These are phyloP conservation scores for Xylaria nigripes DNA, from an alignment of 495 filamentous ascomycete species.

Conservation along the genomic window DNA sequence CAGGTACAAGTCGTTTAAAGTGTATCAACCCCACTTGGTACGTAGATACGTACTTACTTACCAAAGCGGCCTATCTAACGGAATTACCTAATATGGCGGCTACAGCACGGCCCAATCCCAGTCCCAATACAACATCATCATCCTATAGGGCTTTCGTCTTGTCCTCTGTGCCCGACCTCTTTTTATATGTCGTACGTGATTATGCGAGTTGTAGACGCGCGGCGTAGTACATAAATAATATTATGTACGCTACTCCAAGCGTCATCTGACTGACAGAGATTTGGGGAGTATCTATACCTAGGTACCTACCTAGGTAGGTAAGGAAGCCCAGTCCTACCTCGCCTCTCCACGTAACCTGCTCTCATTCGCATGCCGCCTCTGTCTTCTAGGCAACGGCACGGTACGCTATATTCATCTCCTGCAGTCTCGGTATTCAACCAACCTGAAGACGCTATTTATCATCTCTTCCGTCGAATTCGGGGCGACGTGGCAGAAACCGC, in stretches of 20 bases:
- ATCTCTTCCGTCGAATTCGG: neutral
- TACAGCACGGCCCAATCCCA: constrained; percentile 9
- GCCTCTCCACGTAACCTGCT: constrained; percentile 6
- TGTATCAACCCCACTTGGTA: neutral
- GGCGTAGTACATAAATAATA: constrained; percentile 11
- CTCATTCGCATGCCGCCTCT: constrained; percentile 4
- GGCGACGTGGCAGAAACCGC: constrained; percentile 1
- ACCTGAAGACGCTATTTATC: neutral
- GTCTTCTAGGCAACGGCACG: neutral
- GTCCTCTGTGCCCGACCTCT: constrained; percentile 4
- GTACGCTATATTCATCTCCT: neutral
- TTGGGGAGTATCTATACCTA: neutral
- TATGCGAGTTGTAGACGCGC: constrained; percentile 21
- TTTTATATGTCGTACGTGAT: constrained; percentile 2
- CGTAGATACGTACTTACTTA: too few species aligned
- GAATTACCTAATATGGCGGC: neutral
- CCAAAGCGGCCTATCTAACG: neutral
- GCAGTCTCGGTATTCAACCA: neutral
- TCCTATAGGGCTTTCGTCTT: neutral
- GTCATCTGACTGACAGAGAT: constrained; percentile 14
- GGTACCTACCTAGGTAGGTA: neutral
- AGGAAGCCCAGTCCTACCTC: constrained; percentile 3
- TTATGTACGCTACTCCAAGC: constrained; percentile 11
- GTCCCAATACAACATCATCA: constrained; percentile 11
- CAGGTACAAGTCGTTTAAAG: neutral